A percentile compares a stretch with the other conserved stretches of the same genome.
These are phyloP conservation scores for Dictyophora rubrovolvata DNA, from an alignment of 768 basidiomycete genomes.

Conservation along the genomic window DNA sequence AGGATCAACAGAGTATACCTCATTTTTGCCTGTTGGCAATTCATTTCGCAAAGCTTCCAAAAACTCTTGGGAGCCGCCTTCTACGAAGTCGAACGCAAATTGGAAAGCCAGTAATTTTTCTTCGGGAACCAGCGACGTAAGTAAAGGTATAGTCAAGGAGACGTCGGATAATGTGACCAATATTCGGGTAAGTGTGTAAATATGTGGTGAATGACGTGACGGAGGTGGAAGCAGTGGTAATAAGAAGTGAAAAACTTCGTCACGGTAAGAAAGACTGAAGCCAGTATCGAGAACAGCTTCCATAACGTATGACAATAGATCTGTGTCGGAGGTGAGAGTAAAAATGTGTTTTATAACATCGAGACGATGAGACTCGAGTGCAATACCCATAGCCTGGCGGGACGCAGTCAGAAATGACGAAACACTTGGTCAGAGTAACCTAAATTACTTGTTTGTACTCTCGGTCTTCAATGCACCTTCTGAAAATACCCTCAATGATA, in stretches of 20 bases:
- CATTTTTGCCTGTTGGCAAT: constrained; percentile 55
- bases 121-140: constrained; percentile 59
- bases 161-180: constrained; percentile 81
- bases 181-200: constrained; percentile 76
- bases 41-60: constrained; percentile 63
- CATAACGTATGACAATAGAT: constrained; percentile 83
- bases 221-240: constrained; percentile 82
- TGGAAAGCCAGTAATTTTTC: constrained; percentile 83
- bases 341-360: constrained; percentile 80
- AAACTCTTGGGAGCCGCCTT: constrained; percentile 91
- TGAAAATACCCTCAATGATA: constrained; percentile 86
- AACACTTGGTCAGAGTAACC: background rate
- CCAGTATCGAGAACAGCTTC: constrained; percentile 85
- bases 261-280: constrained; percentile 76
- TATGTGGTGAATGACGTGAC: constrained; percentile 58
- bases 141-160: constrained; percentile 63
- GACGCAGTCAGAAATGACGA: background rate
- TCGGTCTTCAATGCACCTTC: constrained; percentile 74
- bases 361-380: constrained; percentile 80
- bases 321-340: constrained; percentile 59
- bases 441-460: constrained; percentile 77
- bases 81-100: constrained; percentile 90
- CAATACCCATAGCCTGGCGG: constrained; percentile 82
- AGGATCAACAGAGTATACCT: constrained; percentile 29
- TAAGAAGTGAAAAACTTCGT: constrained; percentile 68